These are phyloP conservation scores for Hypericum androsaemum DNA, from an alignment of 345 rosid species.

Conservation along the genomic window DNA sequence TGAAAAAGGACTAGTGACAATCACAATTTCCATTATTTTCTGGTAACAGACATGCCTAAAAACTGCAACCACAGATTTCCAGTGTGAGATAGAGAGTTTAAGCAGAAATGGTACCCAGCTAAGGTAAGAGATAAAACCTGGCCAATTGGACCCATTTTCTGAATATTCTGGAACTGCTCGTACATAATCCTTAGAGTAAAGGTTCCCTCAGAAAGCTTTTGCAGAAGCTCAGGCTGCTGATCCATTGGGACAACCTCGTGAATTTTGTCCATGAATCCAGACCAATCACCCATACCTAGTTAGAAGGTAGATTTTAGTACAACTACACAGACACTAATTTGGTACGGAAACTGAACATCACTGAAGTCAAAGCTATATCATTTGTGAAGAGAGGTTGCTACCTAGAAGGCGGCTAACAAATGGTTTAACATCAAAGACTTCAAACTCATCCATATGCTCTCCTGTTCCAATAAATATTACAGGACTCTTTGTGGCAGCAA, in stretches of 20 bases:
- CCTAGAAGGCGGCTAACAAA: constrained; percentile 87
- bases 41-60: no score
- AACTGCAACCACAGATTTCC: no score
- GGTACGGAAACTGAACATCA: background rate
- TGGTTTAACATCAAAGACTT: constrained; percentile 86
- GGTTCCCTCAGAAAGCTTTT: constrained; percentile 86
- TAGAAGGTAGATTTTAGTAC: background rate
- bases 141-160: constrained; percentile 83
- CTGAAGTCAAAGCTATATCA: background rate
- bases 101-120: background rate
- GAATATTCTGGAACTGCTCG: constrained; percentile 75
- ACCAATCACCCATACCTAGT: constrained; percentile 90
- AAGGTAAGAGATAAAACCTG: constrained; percentile 45
- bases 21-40: no score
- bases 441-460: constrained; percentile 88
- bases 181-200: constrained; percentile 85
- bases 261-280: constrained; percentile 90
- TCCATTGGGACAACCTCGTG: constrained; percentile 94
- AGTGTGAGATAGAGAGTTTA: background rate
- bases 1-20: no score
- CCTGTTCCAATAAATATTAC: constrained; percentile 88
- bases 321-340: background rate
- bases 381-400: constrained; percentile 10
- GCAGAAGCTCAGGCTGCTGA: constrained; percentile 89
- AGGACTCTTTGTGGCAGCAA: constrained; percentile 95